These are phyloP conservation scores for Casuarina cunninghamiana DNA, from an alignment of 306 rosid species.

Conservation along the genomic window DNA sequence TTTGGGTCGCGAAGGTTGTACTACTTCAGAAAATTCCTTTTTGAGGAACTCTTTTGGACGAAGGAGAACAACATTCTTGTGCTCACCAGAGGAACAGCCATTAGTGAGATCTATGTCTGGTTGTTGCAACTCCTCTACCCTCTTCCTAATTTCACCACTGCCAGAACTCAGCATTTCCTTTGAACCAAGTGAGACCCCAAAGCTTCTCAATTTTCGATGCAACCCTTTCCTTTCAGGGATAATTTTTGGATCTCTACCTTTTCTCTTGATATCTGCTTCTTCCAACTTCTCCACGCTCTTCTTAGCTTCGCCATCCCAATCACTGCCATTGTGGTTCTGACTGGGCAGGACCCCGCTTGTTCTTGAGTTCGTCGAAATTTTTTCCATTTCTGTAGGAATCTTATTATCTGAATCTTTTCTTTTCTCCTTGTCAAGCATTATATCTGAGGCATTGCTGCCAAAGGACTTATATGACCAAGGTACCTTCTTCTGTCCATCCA, in stretches of 20 bases:
- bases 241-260: constrained; percentile 36
- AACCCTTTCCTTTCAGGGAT: constrained; percentile 31
- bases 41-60: constrained; percentile 44
- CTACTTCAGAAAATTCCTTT: constrained; percentile 35
- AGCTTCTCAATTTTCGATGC: constrained; percentile 34
- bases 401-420: constrained; percentile 27
- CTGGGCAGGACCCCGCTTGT: constrained; percentile 30
- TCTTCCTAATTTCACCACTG: constrained; percentile 36
- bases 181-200: constrained; percentile 36
- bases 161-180: constrained; percentile 32
- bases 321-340: constrained; percentile 34
- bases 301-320: constrained; percentile 31
- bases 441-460: constrained; percentile 37
- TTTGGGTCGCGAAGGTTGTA: constrained; percentile 36
- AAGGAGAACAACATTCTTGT: constrained; percentile 47
- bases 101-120: constrained; percentile 36
- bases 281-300: constrained; percentile 37
- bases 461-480: constrained; percentile 36
- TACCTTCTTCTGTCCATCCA: constrained; percentile 40
- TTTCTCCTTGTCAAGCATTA: constrained; percentile 40
- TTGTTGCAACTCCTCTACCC: constrained; percentile 30
- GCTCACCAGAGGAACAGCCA: constrained; percentile 28
- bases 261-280: constrained; percentile 40
- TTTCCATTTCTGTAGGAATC: constrained; percentile 35
- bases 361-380: constrained; percentile 34